Conservation (phyloP, 495 filamentous ascomycete genomes). For the Penicillium pancosmium region DNA sequence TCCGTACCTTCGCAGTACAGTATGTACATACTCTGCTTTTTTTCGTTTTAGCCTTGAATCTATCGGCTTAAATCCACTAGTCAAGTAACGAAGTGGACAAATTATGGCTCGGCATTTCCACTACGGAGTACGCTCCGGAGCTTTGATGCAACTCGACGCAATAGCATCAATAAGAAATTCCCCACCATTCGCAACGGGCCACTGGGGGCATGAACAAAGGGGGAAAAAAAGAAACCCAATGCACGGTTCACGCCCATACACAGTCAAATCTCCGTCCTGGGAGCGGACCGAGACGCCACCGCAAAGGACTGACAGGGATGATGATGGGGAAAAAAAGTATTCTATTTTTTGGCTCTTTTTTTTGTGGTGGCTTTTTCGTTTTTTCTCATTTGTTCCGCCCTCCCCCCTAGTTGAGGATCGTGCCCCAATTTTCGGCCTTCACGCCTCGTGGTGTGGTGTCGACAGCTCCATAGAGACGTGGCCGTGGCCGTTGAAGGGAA, state of each 20-base stretch:
- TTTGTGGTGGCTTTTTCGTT: background rate
- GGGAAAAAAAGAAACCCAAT: constrained; percentile 12
- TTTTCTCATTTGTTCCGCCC: background rate
- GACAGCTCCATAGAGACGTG: background rate
- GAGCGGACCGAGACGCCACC: constrained; percentile 24
- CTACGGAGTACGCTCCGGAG: background rate
- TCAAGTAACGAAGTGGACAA: background rate
- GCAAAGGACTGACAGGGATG: constrained; percentile 19
- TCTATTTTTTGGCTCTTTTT: background rate
- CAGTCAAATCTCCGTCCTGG: constrained; percentile 30
- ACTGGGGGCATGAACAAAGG: background rate
- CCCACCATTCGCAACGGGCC: constrained; percentile 8
- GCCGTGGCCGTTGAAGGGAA: background rate
- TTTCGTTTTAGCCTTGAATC: background rate
- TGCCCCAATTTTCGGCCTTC: constrained; percentile 8
- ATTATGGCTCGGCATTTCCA: background rate
- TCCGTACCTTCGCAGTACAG: background rate
- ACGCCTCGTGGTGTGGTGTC: constrained; percentile 11
- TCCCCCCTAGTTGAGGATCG: background rate
- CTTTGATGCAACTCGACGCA: constrained; percentile 3
- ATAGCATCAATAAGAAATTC: constrained; percentile 13
- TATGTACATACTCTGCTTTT: background rate
- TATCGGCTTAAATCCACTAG: background rate
- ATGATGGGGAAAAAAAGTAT: constrained; percentile 11
- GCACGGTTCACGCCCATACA: constrained; percentile 29